These are phyloP conservation scores for Quercus tomentella DNA, from an alignment of 331 rosid species.

Conservation along the genomic window DNA sequence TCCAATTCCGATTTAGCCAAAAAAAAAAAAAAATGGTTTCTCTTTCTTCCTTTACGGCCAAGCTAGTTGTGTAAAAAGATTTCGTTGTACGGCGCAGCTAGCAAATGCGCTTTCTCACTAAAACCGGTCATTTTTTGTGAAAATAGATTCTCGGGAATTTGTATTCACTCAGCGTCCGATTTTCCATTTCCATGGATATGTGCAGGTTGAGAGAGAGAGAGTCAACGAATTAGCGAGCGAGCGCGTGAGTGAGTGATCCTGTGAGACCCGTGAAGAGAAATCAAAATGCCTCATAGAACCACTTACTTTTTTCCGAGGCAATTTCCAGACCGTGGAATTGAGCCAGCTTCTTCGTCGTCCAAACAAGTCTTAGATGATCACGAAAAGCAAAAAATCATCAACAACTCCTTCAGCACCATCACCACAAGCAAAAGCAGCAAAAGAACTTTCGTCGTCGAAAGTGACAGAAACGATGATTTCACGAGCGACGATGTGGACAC, in stretches of 20 bases:
- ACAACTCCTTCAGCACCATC: not conserved
- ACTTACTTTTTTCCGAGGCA: constrained; percentile 98
- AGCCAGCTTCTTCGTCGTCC: constrained; percentile 27
- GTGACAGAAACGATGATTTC: constrained; percentile 35
- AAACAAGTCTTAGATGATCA: constrained; percentile 49
- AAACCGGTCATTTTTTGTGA: not conserved
- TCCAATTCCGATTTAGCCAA: not conserved
- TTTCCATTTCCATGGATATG: not conserved
- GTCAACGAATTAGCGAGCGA: constrained; percentile 3
- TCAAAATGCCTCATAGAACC: constrained; percentile 85
- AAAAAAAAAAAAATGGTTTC: no score
- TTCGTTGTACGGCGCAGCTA: no score
- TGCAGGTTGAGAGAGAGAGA: not conserved
- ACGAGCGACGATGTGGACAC: constrained; percentile 26
- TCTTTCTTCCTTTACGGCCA: not conserved
- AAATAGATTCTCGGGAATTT: not conserved
- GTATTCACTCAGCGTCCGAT: not conserved
- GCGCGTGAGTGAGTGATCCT: constrained; percentile 18
- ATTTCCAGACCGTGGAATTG: constrained; percentile 64
- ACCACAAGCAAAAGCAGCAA: no score
- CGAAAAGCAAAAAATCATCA: constrained; percentile 37
- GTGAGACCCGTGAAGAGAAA: constrained; percentile 28
- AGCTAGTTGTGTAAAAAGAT: not conserved
- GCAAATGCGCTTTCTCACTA: not conserved
- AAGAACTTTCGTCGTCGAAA: constrained; percentile 12